These are phyloP conservation scores for Pichia sp. DNA, from an alignment of 1,139 yeast species.

Conservation along the genomic window DNA sequence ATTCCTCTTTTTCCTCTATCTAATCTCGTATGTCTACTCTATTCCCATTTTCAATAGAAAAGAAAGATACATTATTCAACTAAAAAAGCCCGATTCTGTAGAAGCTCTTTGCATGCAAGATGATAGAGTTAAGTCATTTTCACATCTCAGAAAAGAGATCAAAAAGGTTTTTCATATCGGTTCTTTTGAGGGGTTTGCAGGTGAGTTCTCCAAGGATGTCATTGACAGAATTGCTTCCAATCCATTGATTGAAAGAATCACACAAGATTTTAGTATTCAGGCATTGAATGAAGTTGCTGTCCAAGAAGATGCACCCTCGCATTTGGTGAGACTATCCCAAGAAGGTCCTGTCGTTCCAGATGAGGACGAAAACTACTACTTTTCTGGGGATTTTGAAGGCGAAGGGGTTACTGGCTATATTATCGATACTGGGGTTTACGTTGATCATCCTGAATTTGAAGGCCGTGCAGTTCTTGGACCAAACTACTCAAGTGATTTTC, in stretches of 20 bases:
- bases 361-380: conserved; percentile 32
- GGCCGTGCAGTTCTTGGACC: conserved; percentile 42
- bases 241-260: conserved; percentile 49
- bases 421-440: conserved; percentile 61
- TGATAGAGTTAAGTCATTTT: conserved; percentile 20
- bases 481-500: conserved; percentile 36
- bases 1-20: neutral
- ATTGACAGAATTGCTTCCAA: conserved; percentile 40
- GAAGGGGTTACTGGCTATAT: conserved; percentile 62
- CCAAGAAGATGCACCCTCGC: conserved; percentile 27
- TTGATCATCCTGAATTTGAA: conserved; percentile 43
- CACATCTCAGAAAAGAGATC: conserved; percentile 39
- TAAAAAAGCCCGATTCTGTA: conserved; percentile 31
- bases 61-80: conserved; percentile 30
- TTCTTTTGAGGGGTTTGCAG: conserved; percentile 55
- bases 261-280: conserved; percentile 48
- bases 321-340: conserved; percentile 26
- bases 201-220: conserved; percentile 44
- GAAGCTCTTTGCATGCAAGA: conserved; percentile 26
- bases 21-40: neutral
- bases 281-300: conserved; percentile 33
- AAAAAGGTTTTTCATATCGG: conserved; percentile 49
- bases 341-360: conserved; percentile 19
- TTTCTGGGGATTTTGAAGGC: conserved; percentile 39
- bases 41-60: conserved; percentile 10